These are phyloP conservation scores for Candida wancherniae DNA, from an alignment of 805 yeast species.

Conservation along the genomic window DNA sequence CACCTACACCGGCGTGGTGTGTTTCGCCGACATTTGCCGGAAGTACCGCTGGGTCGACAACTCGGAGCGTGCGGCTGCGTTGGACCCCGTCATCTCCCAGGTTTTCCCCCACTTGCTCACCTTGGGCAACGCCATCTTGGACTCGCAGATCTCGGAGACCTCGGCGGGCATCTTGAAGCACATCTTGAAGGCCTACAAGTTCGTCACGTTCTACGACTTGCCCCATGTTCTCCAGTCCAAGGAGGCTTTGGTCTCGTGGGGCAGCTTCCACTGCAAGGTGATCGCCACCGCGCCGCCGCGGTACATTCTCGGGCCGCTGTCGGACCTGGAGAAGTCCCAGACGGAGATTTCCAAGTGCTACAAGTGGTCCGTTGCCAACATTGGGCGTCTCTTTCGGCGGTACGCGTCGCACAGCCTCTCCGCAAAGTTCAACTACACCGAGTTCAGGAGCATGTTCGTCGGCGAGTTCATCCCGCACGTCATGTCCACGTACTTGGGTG, in stretches of 20 bases:
- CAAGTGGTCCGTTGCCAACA: slow-evolving; percentile 82
- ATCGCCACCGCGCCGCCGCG: slow-evolving; percentile 57
- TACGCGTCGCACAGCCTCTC: slow-evolving; percentile 52
- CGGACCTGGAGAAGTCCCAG: slow-evolving; percentile 51
- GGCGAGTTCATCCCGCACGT: slow-evolving; percentile 69
- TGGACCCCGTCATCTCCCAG: slow-evolving; percentile 44
- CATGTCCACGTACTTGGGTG: slow-evolving; percentile 55
- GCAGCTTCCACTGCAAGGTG: slow-evolving; percentile 66
- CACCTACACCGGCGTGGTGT: slow-evolving; percentile 62
- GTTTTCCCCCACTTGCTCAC: slow-evolving; percentile 63
- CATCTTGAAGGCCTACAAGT: slow-evolving; percentile 72
- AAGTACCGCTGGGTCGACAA: slow-evolving; percentile 69
- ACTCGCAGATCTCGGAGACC: slow-evolving; percentile 25
- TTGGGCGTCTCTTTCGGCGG: slow-evolving; percentile 65
- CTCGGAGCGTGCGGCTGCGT: slow-evolving; percentile 25
- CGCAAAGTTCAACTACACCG: slow-evolving; percentile 46
- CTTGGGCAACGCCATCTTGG: slow-evolving; percentile 53
- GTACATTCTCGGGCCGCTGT: slow-evolving; percentile 46
- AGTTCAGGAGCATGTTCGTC: slow-evolving; percentile 53
- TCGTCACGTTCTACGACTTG: slow-evolving; percentile 65
- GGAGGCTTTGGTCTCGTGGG: slow-evolving; percentile 60
- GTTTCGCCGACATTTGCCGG: slow-evolving; percentile 66
- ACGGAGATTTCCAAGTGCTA: slow-evolving; percentile 63
- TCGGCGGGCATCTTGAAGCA: slow-evolving; percentile 71
- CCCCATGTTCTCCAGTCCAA: slow-evolving; percentile 55